Percentiles rank a stretch among this genome's conserved stretches.
These are phyloP conservation scores for Aaosphaeria pasadenensis DNA, from an alignment of 2,329 filamentous ascomycete genomes.

Conservation along the genomic window DNA sequence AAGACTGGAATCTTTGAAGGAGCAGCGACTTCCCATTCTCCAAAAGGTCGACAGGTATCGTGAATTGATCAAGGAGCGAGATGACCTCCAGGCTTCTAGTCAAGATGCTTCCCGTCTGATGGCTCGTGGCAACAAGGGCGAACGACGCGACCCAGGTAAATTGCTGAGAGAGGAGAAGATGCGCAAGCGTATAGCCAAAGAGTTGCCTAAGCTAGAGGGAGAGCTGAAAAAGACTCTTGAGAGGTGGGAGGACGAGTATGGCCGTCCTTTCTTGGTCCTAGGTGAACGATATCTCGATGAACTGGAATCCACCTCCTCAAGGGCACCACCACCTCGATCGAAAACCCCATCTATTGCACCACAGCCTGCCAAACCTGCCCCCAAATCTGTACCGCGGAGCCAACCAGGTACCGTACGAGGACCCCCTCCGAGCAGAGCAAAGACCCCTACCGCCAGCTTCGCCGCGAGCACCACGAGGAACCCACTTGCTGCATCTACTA, in stretches of 20 bases:
- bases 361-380: conserved; percentile 28
- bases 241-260: conserved; percentile 90
- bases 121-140: conserved; percentile 86
- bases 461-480: conserved; percentile 35
- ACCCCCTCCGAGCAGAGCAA: conserved; percentile 37
- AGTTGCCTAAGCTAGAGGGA: conserved; percentile 83
- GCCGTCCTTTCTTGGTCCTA: conserved; percentile 86
- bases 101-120: conserved; percentile 94
- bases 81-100: conserved; percentile 84
- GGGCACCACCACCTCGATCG: conserved; percentile 61
- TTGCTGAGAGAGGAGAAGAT: conserved; percentile 96
- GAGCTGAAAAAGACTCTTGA: conserved; percentile 83
- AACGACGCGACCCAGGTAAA: conserved; percentile 91
- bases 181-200: conserved; percentile 94
- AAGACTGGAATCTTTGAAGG: conserved; percentile 75
- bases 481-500: conserved; percentile 36
- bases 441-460: conserved; percentile 42
- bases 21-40: conserved; percentile 83
- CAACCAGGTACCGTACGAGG: conserved; percentile 42
- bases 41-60: conserved; percentile 80
- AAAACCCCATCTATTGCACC: conserved; percentile 67
- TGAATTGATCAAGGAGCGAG: conserved; percentile 76
- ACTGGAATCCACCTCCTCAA: conserved; percentile 63
- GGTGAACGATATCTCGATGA: conserved; percentile 88
- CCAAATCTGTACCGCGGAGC: conserved; percentile 31